Conservation (phyloP, 2,329 filamentous ascomycete species). For the Sporothrix mexicana region DNA sequence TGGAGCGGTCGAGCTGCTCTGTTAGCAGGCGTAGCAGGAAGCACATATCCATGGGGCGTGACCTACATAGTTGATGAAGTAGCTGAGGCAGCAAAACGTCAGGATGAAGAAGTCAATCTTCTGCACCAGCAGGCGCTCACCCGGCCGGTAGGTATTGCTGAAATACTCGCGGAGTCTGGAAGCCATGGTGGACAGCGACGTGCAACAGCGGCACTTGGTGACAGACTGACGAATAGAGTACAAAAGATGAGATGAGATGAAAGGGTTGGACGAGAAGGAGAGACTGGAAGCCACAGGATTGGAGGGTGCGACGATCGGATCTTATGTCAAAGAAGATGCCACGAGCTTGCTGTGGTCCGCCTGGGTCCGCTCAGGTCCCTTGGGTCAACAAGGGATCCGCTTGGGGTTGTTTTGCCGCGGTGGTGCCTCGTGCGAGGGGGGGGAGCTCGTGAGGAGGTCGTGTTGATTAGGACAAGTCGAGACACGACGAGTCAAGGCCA, state of each 20-base stretch:
- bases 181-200: conserved; percentile 30
- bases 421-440: conserved; percentile 8
- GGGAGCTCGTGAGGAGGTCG: background rate
- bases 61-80: conserved; percentile 60
- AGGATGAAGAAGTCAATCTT: conserved; percentile 65
- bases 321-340: conserved; percentile 17
- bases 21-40: background rate
- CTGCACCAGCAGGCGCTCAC: conserved; percentile 42
- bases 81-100: conserved; percentile 66
- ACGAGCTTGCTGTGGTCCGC: background rate
- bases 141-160: conserved; percentile 35
- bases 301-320: conserved; percentile 6
- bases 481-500: background rate
- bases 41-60: background rate
- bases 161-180: conserved; percentile 37
- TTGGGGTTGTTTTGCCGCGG: background rate
- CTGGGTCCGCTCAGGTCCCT: too few species aligned
- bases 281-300: background rate
- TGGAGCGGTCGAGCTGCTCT: conserved; percentile 55
- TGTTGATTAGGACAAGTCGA: too few species aligned
- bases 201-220: background rate
- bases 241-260: background rate
- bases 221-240: background rate
- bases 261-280: background rate
- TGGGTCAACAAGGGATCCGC: too few species aligned